Evolutionary conservation across 179 eudicot genomes (phyloP), one percentile per base, ranked within the genome.

Genomic region (Amaranthus tricolor): DNA sequence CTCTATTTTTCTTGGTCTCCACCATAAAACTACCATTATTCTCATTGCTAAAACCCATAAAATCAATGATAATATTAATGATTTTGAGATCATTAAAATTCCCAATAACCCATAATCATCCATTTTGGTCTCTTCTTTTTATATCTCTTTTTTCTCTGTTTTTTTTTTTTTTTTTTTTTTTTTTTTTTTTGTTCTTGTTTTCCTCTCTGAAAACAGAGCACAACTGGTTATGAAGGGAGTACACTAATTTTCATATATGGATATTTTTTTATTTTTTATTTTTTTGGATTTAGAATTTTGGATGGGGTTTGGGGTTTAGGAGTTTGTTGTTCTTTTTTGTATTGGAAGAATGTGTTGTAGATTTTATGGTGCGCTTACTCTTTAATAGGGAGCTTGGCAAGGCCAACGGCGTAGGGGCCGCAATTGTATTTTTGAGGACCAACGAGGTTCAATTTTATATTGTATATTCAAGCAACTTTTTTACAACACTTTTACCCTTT

Each of bases 361-460:
- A 55, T 80, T 72, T 9, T 44, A 6, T 55, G 49, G 59, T 69
- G 63, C 66, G 66, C 61, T 80, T 68, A 65, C 50, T 78, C 65
- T 89, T 81, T 82, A 85, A 85, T 85, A 79, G 83, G 50, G 66
- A 63, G 78, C 68, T 81, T 67, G 87, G 91, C 92, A 84, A 85
- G 86, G 86, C 87, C 90, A 88, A 84, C 91, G 90, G 85, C 90
- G 87, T 77, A 84, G 91, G 92, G 91, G 87, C 84, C 91, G 96
- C 91, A 85, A 85, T 82, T 80, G 88, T 80, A 77, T 56, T 80
- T 80, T 74, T 52, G 76, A 82, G 85, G 93, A 89, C 84, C 89
- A 86, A 84, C 88, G 82, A 76, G 67, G 70, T 54, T 65, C 68
- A 70, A 44, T 77, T 82, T 66, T 77, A 74, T 71, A 68, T 80